Evolutionary conservation across 306 rosid species (phyloP).

Genomic region (Prunus davidiana): DNA sequence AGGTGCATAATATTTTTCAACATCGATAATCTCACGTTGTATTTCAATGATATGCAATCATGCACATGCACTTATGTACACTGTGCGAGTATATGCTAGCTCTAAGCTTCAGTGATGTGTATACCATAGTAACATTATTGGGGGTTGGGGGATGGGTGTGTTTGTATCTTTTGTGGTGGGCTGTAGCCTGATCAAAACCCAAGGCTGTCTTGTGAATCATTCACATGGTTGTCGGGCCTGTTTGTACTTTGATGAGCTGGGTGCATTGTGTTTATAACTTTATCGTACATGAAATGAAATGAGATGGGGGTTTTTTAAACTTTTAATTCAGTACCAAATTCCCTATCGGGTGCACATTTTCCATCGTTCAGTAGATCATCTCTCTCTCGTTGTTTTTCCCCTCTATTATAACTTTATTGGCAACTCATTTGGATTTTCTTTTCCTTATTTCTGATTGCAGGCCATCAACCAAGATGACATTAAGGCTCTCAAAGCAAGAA

Average conservation of each 20-base stretch:
- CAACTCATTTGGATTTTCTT: constrained; percentile 13
- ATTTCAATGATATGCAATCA: not conserved
- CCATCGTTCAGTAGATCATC: not conserved
- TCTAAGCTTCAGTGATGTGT: not conserved
- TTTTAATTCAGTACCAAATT: not conserved
- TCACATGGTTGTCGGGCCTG: not conserved
- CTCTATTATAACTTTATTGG: not conserved
- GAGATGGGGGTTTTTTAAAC: not conserved
- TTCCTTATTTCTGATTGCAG: constrained; percentile 38
- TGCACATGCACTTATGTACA: not conserved
- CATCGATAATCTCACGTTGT: not conserved
- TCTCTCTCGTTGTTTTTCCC: not conserved
- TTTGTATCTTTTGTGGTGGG: not conserved
- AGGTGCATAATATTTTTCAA: constrained; percentile 39
- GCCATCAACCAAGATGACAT: constrained; percentile 56
- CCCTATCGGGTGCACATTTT: not conserved
- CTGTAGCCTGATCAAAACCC: not conserved
- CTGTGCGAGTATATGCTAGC: not conserved
- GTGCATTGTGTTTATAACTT: not conserved
- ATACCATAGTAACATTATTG: not conserved
- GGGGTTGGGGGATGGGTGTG: not conserved
- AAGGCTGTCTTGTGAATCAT: not conserved
- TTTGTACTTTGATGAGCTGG: not conserved
- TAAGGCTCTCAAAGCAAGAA: constrained; percentile 69
- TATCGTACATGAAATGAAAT: not conserved